These are phyloP conservation scores for Xylaria longipes DNA, from an alignment of 495 filamentous ascomycete species.

Conservation along the genomic window DNA sequence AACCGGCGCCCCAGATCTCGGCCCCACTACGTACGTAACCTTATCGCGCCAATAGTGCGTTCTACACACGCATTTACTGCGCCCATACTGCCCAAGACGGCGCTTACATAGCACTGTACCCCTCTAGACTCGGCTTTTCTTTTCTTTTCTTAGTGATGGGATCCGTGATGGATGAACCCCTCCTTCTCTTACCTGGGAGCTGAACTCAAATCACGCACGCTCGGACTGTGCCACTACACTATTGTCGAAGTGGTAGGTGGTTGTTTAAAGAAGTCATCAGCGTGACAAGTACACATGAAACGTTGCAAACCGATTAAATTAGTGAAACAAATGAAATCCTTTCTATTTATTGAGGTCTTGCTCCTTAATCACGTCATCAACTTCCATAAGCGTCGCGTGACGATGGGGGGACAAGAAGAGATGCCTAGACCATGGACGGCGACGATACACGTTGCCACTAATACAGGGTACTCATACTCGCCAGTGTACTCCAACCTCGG, in stretches of 20 bases:
- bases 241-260: not conserved
- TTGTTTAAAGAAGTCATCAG: not conserved
- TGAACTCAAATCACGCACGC: not conserved
- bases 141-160: not conserved
- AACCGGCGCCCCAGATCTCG: not conserved
- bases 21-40: not conserved
- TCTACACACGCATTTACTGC: not conserved
- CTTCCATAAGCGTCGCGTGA: not conserved
- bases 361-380: constrained; percentile 20
- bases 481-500: not conserved
- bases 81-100: not conserved
- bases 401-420: not conserved
- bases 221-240: not conserved
- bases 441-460: not conserved
- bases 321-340: constrained; percentile 22
- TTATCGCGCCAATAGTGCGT: constrained; percentile 7
- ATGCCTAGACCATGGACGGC: not conserved
- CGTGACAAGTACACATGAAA: constrained; percentile 2
- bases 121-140: not conserved
- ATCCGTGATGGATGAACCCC: not conserved
- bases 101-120: not conserved
- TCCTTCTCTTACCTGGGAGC: not conserved
- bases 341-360: constrained; percentile 12
- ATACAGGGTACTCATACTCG: not conserved
- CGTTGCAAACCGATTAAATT: not conserved